These are phyloP conservation scores for Xerocomellus chrysenteron DNA, from an alignment of 768 basidiomycete species.

Conservation along the genomic window DNA sequence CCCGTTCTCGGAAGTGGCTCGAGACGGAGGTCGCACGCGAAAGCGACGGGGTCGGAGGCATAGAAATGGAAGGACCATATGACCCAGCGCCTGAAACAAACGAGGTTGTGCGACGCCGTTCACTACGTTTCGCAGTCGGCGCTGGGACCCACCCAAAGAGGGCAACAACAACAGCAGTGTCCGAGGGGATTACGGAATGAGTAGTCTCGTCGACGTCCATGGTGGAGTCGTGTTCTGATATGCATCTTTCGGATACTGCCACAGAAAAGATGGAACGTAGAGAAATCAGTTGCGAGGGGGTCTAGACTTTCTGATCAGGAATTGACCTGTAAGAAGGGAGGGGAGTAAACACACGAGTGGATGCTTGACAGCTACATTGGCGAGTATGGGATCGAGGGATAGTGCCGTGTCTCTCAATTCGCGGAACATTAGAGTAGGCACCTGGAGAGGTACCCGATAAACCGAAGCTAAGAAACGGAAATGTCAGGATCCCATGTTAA, in stretches of 20 bases:
- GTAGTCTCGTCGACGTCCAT: constrained; percentile 10
- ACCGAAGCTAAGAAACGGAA: constrained; percentile 50
- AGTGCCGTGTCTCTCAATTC: constrained; percentile 58
- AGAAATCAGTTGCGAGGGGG: constrained; percentile 53
- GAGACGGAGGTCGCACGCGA: constrained; percentile 36
- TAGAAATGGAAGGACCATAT: constrained; percentile 26
- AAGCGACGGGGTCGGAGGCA: constrained; percentile 32
- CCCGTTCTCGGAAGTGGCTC: constrained; percentile 17
- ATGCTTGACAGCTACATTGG: constrained; percentile 61
- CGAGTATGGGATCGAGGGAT: constrained; percentile 50
- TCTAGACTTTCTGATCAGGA: constrained; percentile 40
- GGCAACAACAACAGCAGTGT: constrained; percentile 40
- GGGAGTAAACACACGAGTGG: constrained; percentile 55
- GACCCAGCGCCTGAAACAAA: constrained; percentile 29
- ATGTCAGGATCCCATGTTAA: not conserved
- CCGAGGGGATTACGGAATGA: constrained; percentile 30
- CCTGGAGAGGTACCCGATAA: constrained; percentile 70
- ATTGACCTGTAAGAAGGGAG: not conserved
- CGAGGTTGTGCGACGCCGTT: constrained; percentile 13
- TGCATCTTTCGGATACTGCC: constrained; percentile 24
- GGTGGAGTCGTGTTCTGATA: constrained; percentile 27
- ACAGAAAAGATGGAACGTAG: constrained; percentile 47
- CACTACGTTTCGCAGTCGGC: constrained; percentile 24
- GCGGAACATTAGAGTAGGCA: constrained; percentile 60
- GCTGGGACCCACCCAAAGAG: constrained; percentile 51